phyloP scores from a whole-genome alignment of 139 green algal genomes.

The Chlamydomonas sphaeroides region DNA sequence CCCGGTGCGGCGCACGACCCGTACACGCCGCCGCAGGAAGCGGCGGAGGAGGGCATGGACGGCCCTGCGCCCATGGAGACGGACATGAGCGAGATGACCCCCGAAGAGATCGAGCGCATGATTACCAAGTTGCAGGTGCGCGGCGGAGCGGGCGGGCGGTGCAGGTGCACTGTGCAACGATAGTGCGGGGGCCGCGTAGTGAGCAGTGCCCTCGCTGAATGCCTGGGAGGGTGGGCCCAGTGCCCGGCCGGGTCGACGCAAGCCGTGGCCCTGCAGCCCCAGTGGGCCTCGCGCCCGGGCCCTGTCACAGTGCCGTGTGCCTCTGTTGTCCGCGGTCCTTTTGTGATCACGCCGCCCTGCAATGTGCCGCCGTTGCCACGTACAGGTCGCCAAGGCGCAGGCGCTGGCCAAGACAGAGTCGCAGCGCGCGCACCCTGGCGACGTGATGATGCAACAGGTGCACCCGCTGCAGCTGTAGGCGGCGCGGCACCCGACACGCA shows the following conservation, averaged over 20 bases:
- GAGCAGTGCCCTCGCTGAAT: no score
- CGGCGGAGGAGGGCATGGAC: conserved; percentile 6
- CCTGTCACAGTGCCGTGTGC: no score
- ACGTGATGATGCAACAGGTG: conserved; percentile 15
- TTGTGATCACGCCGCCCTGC: no score
- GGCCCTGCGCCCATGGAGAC: conserved; percentile 9
- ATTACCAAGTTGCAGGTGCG: conserved; percentile 51
- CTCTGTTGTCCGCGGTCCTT: no score
- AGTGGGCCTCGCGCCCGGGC: no score
- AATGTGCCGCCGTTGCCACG: no score
- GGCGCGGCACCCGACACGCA: no score
- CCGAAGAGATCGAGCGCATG: conserved; percentile 51
- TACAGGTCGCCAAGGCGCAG: conserved; percentile 37
- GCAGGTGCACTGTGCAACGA: background rate
- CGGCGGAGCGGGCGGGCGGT: background rate
- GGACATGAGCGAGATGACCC: conserved; percentile 46
- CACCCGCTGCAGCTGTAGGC: conserved; percentile 7
- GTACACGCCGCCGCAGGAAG: conserved; percentile 38
- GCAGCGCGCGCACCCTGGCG: background rate
- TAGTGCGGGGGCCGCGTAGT: background rate
- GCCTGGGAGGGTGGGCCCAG: no score
- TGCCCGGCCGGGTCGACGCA: no score
- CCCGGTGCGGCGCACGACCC: background rate
- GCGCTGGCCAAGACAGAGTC: conserved; percentile 27
- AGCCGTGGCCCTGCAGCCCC: no score